Percentiles rank a stretch among this genome's conserved stretches.
Evolutionary conservation across 805 yeast genomes (phyloP).

Genomic region (Cyberlindnera amylophila): DNA sequence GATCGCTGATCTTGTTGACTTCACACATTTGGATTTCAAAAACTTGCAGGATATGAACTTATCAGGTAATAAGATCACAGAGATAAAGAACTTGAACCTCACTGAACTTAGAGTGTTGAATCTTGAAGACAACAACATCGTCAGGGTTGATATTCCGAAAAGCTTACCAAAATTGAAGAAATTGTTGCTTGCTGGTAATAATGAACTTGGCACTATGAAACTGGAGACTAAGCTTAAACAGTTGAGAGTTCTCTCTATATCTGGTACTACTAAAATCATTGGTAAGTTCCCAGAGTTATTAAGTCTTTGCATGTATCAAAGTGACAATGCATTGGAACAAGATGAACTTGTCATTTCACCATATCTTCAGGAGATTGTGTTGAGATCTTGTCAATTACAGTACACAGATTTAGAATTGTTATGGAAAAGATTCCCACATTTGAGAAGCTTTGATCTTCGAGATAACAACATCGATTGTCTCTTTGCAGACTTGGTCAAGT

Average conservation of each 20-base stretch:
- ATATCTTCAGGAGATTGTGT: slow-evolving; percentile 5
- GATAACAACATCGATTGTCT: slow-evolving; percentile 13
- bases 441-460: slow-evolving; percentile 8
- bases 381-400: slow-evolving; percentile 7
- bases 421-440: slow-evolving; percentile 5
- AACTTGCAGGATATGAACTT: slow-evolving; percentile 20
- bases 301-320: slow-evolving; percentile 1
- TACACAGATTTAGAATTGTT: slow-evolving; percentile 4
- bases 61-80: slow-evolving; percentile 13
- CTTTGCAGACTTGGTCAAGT: slow-evolving; percentile 9
- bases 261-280: slow-evolving; percentile 1
- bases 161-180: slow-evolving; percentile 11
- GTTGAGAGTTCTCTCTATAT: slow-evolving; percentile 6
- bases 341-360: not conserved
- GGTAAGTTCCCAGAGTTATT: slow-evolving; percentile 7
- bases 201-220: not conserved
- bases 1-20: slow-evolving; percentile 11
- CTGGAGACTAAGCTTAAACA: slow-evolving; percentile 1
- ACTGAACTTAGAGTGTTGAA: slow-evolving; percentile 6
- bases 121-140: slow-evolving; percentile 7
- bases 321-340: not conserved
- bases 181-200: slow-evolving; percentile 9
- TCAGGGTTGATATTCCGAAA: not conserved
- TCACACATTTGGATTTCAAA: slow-evolving; percentile 4
- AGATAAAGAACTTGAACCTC: slow-evolving; percentile 1